Evolutionary conservation across 495 filamentous ascomycete genomes (phyloP), one percentile per base, ranked within the genome.

Genomic region (Penicillium alfredii): DNA sequence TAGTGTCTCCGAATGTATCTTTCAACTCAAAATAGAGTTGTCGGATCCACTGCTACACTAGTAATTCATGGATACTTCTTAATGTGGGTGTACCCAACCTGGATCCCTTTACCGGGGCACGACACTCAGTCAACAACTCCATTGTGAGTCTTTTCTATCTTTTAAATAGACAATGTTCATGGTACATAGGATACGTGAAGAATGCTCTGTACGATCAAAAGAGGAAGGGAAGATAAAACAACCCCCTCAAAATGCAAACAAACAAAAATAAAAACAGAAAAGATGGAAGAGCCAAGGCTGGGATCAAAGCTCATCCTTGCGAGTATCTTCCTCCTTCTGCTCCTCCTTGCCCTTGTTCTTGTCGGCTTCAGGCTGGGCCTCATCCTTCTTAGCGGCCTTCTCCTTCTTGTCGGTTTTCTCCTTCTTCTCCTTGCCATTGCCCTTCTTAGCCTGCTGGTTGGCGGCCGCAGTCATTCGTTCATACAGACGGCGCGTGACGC

Each of bases 401-500:
- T 55, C 61, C 22, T 69, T 58, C 28, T 56, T 55, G 33, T 57
- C 62, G 24, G 60, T 49, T 47, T 67, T 68, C 44, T 72, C 62
- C 44, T 66, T 53, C 49, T 72, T 70, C 34, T 69, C 72, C 45
- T 69, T 69, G 33, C 55, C 60, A 45, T 44, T 60, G 42, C 58
- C 61, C 58, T 77, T 78, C 65, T 74, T 77, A 15, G 52, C 59
- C 44, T 66, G 56, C 26, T 59, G 47, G 42, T 74, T 67, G 12
- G 59, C 49, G 2, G 57, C 56, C 13, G 56, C 57, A 6, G 59
- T 63, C 64, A 69, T 65, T 42, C 71, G 71, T 38, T 76, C 69
- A 30, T 69, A 73, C 47, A 88, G 78, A 50, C 79, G 80, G 71
- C 77, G 82, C 71, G 82, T 72, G 29, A 84, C 66, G 28, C 89